Percentiles rank a stretch among this genome's conserved stretches.
phyloP scores from a whole-genome alignment of 1,139 yeast genomes.

The Suhomyces panamericanus region DNA sequence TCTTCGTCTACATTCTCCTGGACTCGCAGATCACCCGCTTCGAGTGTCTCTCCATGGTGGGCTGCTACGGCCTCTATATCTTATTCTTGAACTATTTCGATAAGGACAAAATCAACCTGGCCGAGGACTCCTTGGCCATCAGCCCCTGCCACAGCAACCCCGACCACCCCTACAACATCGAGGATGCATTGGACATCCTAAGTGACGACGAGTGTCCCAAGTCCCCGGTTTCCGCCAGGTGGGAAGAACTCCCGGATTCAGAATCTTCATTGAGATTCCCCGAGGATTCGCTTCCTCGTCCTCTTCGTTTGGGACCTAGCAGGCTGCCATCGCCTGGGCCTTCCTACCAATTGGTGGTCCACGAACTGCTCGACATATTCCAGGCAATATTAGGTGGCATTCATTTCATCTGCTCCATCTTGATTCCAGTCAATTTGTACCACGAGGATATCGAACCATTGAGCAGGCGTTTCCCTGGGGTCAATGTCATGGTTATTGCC shows the following conservation, averaged over 20 bases:
- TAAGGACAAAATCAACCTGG: slow-evolving; percentile 9
- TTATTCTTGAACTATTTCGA: slow-evolving; percentile 13
- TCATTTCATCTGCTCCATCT: slow-evolving; percentile 21
- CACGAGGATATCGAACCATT: slow-evolving; percentile 6
- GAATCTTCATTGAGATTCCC: background rate
- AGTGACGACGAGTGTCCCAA: slow-evolving; percentile 21
- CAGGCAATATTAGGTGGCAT: slow-evolving; percentile 19
- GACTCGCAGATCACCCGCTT: slow-evolving; percentile 50
- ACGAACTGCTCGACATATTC: slow-evolving; percentile 9
- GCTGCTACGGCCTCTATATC: slow-evolving; percentile 40
- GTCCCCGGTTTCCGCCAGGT: slow-evolving; percentile 13
- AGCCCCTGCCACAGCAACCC: slow-evolving; percentile 5
- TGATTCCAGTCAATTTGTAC: slow-evolving; percentile 23
- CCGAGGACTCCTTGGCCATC: slow-evolving; percentile 5
- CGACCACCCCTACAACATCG: slow-evolving; percentile 24
- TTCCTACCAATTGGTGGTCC: background rate
- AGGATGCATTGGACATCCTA: slow-evolving; percentile 30
- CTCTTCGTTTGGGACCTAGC: background rate
- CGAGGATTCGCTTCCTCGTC: slow-evolving; percentile 2
- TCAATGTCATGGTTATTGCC: background rate
- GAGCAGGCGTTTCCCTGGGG: background rate
- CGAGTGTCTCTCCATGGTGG: slow-evolving; percentile 49
- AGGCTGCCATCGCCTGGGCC: background rate
- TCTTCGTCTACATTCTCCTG: slow-evolving; percentile 44
- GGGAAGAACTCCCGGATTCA: background rate